Conservation (phyloP, 208 protist genomes). For the Acanthamoeba sp. region DNA sequence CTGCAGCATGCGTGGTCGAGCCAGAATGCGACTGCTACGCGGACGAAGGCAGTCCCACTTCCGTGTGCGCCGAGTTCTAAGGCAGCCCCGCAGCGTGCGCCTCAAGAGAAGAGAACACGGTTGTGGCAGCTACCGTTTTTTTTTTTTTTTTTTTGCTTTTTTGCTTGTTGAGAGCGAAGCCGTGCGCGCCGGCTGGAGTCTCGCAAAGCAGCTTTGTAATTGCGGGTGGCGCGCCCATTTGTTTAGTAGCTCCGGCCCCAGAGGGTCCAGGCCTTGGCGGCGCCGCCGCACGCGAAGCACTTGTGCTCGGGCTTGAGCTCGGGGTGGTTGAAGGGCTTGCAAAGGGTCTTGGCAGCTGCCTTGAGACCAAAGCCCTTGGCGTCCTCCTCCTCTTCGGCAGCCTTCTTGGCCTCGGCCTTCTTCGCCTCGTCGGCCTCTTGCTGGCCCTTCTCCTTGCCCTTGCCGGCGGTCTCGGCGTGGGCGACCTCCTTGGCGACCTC, state of each 20-base stretch:
- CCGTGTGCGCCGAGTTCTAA: background rate
- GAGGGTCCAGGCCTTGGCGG: slow-evolving; percentile 81
- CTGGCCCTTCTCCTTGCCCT: background rate
- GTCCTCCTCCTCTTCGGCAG: slow-evolving; percentile 87
- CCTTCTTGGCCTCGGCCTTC: slow-evolving; percentile 60
- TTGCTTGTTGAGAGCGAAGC: no score
- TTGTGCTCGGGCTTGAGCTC: slow-evolving; percentile 88
- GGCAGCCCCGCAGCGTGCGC: no score
- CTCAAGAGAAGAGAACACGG: no score
- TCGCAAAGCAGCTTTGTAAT: no score
- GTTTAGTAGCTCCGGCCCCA: slow-evolving; percentile 87
- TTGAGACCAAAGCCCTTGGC: slow-evolving; percentile 90
- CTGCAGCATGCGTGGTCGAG: background rate
- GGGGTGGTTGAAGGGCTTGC: slow-evolving; percentile 96
- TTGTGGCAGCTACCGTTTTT: no score
- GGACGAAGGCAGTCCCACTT: background rate
- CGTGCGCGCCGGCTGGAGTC: no score
- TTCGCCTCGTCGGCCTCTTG: background rate
- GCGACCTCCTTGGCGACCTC: background rate
- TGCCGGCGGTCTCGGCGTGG: background rate
- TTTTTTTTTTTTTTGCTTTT: no score
- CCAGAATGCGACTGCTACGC: background rate
- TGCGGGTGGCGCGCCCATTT: no score
- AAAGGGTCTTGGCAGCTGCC: slow-evolving; percentile 97
- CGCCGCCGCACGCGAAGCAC: slow-evolving; percentile 92